phyloP scores from a whole-genome alignment of 2,329 filamentous ascomycete genomes.

The Anisogramma anomala region DNA sequence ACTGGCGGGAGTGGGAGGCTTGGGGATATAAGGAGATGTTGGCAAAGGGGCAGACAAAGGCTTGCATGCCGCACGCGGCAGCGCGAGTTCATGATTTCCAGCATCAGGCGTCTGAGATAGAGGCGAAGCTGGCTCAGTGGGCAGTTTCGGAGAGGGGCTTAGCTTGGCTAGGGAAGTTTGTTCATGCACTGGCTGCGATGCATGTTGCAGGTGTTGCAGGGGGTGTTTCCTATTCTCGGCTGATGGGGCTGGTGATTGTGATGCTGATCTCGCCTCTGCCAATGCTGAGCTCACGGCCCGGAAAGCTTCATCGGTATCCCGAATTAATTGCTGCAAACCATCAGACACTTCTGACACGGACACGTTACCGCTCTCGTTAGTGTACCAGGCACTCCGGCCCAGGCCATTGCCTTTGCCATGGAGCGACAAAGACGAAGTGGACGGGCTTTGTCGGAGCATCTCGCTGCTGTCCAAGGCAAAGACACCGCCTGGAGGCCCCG shows the following conservation, averaged over 20 bases:
- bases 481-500: too few relatives aligned
- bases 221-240: not conserved
- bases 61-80: too few relatives aligned
- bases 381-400: constrained; percentile 1
- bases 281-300: constrained; percentile 32
- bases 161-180: constrained; percentile 1
- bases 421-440: not conserved
- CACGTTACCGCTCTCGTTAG: not conserved
- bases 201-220: constrained; percentile 7
- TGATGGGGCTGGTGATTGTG: constrained; percentile 14
- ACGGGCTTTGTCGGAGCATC: not conserved
- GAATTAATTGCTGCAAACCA: constrained; percentile 34
- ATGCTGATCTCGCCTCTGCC: constrained; percentile 24
- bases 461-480: not conserved
- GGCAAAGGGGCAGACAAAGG: constrained; percentile 3
- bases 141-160: not conserved
- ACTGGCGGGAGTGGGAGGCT: constrained; percentile 7
- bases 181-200: constrained; percentile 4
- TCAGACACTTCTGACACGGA: constrained; percentile 22
- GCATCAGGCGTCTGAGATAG: constrained; percentile 6
- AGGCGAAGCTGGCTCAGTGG: constrained; percentile 6
- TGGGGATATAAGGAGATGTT: constrained; percentile 3
- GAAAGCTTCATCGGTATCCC: constrained; percentile 40
- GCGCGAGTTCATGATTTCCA: too few relatives aligned
- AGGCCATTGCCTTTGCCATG: not conserved